A percentile compares a stretch with the other conserved stretches of the same genome.
These are phyloP conservation scores for Climacium dendroides DNA, from an alignment of 225 moss, liverwort and hornwort species.

Conservation along the genomic window DNA sequence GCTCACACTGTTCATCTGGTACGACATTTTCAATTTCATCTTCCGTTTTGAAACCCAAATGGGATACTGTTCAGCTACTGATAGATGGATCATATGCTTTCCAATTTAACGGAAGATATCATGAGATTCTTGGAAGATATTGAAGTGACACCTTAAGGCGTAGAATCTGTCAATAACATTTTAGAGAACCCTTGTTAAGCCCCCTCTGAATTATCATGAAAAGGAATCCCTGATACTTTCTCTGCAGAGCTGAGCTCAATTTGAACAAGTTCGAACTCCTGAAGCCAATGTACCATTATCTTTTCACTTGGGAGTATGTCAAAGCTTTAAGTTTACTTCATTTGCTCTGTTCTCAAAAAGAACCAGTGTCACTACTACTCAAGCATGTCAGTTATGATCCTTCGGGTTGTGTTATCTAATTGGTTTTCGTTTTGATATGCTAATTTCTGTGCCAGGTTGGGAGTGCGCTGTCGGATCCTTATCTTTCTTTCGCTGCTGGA, in stretches of 20 bases:
- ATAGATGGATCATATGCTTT: not conserved
- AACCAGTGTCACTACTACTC: not conserved
- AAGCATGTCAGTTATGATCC: not conserved
- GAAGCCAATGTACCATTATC: not conserved
- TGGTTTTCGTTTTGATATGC: not conserved
- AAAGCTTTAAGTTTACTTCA: not conserved
- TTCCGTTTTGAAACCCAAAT: not conserved
- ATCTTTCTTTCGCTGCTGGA: constrained; percentile 70
- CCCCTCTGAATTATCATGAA: too few relatives aligned
- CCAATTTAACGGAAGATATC: not conserved
- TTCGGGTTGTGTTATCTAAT: too few relatives aligned
- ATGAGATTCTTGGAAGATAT: not conserved
- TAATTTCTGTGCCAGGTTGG: constrained; percentile 29
- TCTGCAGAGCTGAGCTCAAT: not conserved
- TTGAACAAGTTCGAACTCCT: not conserved
- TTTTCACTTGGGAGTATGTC: not conserved
- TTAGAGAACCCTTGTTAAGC: not conserved
- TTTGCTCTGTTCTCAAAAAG: not conserved
- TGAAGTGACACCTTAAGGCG: not conserved
- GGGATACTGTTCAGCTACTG: not conserved
- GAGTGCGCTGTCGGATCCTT: constrained; percentile 77
- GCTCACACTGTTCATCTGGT: not conserved
- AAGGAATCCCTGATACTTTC: not conserved
- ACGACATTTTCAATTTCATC: not conserved
- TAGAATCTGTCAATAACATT: not conserved